These are phyloP conservation scores for Paraphoma chrysanthemicola DNA, from an alignment of 2,329 filamentous ascomycete genomes.

Conservation along the genomic window DNA sequence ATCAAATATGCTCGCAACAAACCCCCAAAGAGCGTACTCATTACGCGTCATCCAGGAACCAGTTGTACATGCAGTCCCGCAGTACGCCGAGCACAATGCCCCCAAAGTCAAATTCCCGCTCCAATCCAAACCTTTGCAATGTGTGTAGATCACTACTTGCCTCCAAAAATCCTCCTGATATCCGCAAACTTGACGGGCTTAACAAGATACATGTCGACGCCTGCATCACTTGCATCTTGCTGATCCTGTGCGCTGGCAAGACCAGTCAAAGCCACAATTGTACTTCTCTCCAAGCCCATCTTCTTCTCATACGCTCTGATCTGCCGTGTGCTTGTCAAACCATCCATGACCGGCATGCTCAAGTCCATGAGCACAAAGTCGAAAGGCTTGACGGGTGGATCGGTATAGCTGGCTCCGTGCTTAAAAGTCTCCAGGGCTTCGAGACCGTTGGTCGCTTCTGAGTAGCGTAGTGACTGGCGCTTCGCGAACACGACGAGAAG, in stretches of 20 bases:
- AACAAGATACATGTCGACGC: slow-evolving; percentile 47
- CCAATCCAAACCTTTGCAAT: too few relatives aligned
- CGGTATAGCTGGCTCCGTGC: slow-evolving; percentile 16
- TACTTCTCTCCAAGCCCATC: slow-evolving; percentile 20
- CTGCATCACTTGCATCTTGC: slow-evolving; percentile 40
- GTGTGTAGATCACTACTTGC: background rate
- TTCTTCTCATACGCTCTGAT: slow-evolving; percentile 39
- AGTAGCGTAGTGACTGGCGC: slow-evolving; percentile 35
- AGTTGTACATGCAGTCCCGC: too few relatives aligned
- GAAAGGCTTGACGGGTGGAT: slow-evolving; percentile 27
- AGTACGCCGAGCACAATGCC: too few relatives aligned
- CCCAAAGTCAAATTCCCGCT: too few relatives aligned
- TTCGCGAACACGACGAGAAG: slow-evolving; percentile 52
- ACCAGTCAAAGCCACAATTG: slow-evolving; percentile 48
- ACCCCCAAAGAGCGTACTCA: too few relatives aligned
- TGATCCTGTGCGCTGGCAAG: slow-evolving; percentile 46
- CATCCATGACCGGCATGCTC: slow-evolving; percentile 47
- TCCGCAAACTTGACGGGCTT: slow-evolving; percentile 49
- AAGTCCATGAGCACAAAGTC: slow-evolving; percentile 47
- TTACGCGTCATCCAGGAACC: too few relatives aligned
- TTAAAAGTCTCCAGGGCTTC: slow-evolving; percentile 38
- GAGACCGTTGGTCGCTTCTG: slow-evolving; percentile 41
- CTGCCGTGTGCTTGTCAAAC: slow-evolving; percentile 44
- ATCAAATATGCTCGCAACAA: too few relatives aligned
- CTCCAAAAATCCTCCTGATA: slow-evolving; percentile 36